Conservation (phyloP, 805 yeast genomes). For the Komagataella pastoris region DNA sequence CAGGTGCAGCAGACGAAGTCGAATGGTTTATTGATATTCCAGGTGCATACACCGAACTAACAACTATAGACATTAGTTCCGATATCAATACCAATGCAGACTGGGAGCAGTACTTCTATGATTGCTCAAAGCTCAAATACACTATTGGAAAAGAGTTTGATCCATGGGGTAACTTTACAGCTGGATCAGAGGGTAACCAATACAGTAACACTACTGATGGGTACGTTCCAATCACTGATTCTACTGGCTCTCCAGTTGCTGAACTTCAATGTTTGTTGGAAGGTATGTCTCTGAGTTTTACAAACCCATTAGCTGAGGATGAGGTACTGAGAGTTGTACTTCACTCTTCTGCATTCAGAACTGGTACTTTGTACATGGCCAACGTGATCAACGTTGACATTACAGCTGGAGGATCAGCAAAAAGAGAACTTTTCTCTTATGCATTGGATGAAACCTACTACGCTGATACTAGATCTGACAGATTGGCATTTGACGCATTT, state of each 20-base stretch:
- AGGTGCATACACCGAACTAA: not conserved
- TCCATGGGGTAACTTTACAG: not conserved
- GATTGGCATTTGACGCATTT: not conserved
- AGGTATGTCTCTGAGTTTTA: not conserved
- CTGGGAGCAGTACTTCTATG: not conserved
- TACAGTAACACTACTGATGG: not conserved
- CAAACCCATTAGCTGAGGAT: not conserved
- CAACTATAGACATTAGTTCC: not conserved
- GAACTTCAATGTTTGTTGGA: not conserved
- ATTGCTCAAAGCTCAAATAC: not conserved
- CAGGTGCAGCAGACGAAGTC: not conserved
- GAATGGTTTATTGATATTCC: not conserved
- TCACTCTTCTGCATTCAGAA: not conserved
- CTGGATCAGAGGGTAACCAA: not conserved
- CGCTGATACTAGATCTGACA: not conserved
- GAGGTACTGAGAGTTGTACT: not conserved
- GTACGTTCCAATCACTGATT: no score
- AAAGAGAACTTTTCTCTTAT: not conserved
- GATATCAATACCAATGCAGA: not conserved
- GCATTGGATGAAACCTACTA: not conserved
- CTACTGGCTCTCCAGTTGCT: not conserved
- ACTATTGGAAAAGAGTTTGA: not conserved
- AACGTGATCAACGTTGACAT: not conserved
- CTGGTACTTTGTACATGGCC: not conserved
- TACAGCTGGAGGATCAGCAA: not conserved